A percentile compares a stretch with the other conserved stretches of the same genome.
Evolutionary conservation across 225 moss, liverwort and hornwort genomes (phyloP).

Genomic region (Marchantia paleacea): DNA sequence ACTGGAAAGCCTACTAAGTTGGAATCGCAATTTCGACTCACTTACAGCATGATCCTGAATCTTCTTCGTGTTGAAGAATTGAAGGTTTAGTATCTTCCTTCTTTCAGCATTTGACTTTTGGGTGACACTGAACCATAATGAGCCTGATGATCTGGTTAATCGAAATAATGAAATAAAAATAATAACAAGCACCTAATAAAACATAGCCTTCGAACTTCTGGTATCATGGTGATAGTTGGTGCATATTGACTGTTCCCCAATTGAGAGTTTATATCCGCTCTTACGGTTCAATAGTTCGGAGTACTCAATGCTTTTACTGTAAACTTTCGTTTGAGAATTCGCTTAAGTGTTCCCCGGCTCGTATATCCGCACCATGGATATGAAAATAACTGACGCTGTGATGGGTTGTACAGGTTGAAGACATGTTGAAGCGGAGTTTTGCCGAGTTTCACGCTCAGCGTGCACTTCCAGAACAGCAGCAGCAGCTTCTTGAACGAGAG

Average conservation of each 20-base stretch:
- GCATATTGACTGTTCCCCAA: too few species aligned
- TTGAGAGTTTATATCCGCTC: too few species aligned
- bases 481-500: constrained; percentile 86
- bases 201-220: too few species aligned
- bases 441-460: constrained; percentile 99
- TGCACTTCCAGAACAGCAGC: constrained; percentile 95
- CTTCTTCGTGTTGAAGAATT: constrained; percentile 97
- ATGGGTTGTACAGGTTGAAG: constrained; percentile 63
- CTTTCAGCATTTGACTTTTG: background rate
- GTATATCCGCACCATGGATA: background rate
- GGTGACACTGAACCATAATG: too few species aligned
- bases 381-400: background rate
- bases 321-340: too few species aligned
- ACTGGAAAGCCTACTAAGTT: constrained; percentile 96
- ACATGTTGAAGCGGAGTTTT: constrained; percentile 99
- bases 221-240: too few species aligned
- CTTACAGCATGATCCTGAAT: constrained; percentile 99
- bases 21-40: constrained; percentile 97
- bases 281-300: too few species aligned
- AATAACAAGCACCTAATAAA: too few species aligned
- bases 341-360: too few species aligned
- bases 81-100: constrained; percentile 46
- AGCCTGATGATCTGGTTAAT: too few species aligned
- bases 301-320: too few species aligned
- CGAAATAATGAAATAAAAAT: too few species aligned